A percentile compares a stretch with the other conserved stretches of the same genome.
These are phyloP conservation scores for Rhodotorula sp. DNA, from an alignment of 1,284 basidiomycete species.

Conservation along the genomic window DNA sequence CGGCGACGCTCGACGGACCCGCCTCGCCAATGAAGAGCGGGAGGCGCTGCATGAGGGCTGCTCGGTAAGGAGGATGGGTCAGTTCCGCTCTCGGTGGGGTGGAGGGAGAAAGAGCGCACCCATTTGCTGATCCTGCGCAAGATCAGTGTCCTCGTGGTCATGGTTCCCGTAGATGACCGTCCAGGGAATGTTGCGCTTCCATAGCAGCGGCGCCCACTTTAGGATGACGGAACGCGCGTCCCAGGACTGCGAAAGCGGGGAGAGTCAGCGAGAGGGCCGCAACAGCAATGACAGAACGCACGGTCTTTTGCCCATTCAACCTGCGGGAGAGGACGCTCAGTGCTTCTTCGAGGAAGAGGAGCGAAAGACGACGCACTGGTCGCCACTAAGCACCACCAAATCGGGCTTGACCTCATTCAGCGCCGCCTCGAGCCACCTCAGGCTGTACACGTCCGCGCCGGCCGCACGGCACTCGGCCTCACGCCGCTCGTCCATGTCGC, in stretches of 20 bases:
- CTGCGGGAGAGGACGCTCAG: constrained; percentile 58
- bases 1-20: constrained; percentile 79
- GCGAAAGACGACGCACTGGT: constrained; percentile 36
- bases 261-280: neutral
- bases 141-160: constrained; percentile 70
- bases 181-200: constrained; percentile 79
- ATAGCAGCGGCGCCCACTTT: constrained; percentile 78
- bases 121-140: constrained; percentile 55
- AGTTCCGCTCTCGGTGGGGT: no score
- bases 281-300: neutral
- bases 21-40: constrained; percentile 79
- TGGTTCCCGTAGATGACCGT: constrained; percentile 88
- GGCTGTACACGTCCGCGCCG: constrained; percentile 66
- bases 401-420: constrained; percentile 86
- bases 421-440: constrained; percentile 65
- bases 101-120: neutral
- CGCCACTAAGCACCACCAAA: constrained; percentile 66
- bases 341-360: constrained; percentile 55
- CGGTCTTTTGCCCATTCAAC: constrained; percentile 64
- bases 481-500: constrained; percentile 38
- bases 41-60: constrained; percentile 65
- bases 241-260: constrained; percentile 62
- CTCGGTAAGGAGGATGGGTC: neutral
- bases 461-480: constrained; percentile 17
- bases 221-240: constrained; percentile 80